Percentiles rank a stretch among this genome's conserved stretches.
These are phyloP conservation scores for Boletus pseudopeckii DNA, from an alignment of 768 basidiomycete genomes.

Conservation along the genomic window DNA sequence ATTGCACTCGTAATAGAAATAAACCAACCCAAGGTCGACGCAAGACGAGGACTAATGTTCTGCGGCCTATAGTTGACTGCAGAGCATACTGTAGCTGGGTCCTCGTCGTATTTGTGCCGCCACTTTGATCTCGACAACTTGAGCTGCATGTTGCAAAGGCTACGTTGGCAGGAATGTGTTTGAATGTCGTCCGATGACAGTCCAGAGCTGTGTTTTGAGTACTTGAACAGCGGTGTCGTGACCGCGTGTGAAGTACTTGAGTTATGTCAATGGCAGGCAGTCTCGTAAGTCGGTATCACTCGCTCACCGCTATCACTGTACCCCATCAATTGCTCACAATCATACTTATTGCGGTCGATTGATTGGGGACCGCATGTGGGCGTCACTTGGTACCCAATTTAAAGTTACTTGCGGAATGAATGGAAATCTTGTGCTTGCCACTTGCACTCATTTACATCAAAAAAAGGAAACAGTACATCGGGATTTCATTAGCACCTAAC, in stretches of 20 bases:
- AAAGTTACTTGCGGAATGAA: too few relatives aligned
- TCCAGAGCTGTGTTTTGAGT: background rate
- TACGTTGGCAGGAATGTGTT: background rate
- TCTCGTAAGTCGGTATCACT: too few relatives aligned
- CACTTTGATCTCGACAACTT: constrained; percentile 22
- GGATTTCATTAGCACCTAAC: too few relatives aligned
- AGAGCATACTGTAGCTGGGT: constrained; percentile 32
- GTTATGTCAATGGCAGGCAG: background rate
- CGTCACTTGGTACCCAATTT: too few relatives aligned
- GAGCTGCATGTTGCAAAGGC: constrained; percentile 22
- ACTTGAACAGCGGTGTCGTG: constrained; percentile 1
- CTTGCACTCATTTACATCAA: too few relatives aligned
- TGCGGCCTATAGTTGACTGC: constrained; percentile 18
- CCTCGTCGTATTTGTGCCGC: constrained; percentile 24
- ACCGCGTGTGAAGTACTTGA: constrained; percentile 13
- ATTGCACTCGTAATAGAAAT: background rate
- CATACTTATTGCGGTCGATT: too few relatives aligned
- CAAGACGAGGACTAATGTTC: constrained; percentile 28
- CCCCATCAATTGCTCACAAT: too few relatives aligned
- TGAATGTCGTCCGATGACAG: background rate
- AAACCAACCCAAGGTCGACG: constrained; percentile 27
- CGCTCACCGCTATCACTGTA: too few relatives aligned
- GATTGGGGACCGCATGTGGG: too few relatives aligned
- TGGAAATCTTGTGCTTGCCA: too few relatives aligned
- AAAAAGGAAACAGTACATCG: too few relatives aligned